These are phyloP conservation scores for Sonneratia caseolaris DNA, from an alignment of 345 rosid species.

Conservation along the genomic window DNA sequence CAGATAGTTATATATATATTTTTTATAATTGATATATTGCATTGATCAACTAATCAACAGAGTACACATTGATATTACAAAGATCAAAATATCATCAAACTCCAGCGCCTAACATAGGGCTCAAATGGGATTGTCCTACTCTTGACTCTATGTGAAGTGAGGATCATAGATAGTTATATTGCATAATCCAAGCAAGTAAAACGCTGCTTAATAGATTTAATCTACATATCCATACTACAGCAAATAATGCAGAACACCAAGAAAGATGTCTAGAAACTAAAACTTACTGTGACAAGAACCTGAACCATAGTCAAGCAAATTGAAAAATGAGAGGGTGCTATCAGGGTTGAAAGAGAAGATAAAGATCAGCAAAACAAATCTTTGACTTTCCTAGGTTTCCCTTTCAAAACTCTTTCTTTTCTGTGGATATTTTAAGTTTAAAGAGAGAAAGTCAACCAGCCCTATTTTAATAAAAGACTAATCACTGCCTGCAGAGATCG, in stretches of 20 bases:
- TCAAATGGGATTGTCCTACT: too few relatives aligned
- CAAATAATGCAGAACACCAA: background rate
- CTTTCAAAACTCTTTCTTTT: background rate
- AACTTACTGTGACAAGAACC: background rate
- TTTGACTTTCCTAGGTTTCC: background rate
- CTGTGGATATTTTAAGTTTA: background rate
- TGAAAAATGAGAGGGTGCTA: background rate
- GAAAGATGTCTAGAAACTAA: background rate
- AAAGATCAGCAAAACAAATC: background rate
- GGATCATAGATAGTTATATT: background rate
- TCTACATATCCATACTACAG: background rate
- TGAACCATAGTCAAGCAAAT: background rate
- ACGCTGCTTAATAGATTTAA: background rate
- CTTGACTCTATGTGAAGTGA: too few relatives aligned
- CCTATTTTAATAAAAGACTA: background rate
- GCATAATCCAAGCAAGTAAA: background rate
- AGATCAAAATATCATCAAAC: too few relatives aligned
- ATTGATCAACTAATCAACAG: too few relatives aligned
- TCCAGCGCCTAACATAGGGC: too few relatives aligned
- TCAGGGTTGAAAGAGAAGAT: background rate
- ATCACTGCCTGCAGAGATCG: background rate
- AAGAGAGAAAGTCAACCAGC: background rate
- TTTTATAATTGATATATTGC: too few relatives aligned
- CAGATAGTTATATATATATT: background rate
- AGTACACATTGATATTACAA: too few relatives aligned